Conservation (phyloP, 306 rosid genomes). For the peach (Prunus persica) region Prunus_persica_NCBIv2 NC_034014.1:29613501-29614000, state of each 20-base stretch:
- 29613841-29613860: constrained; percentile 46
- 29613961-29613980: constrained; percentile 26
- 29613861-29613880: constrained; percentile 51
- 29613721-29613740: not conserved
- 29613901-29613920: constrained; percentile 45
- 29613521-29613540: not conserved
- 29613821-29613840: constrained; percentile 43
- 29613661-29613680: not conserved
- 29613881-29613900: constrained; percentile 31
- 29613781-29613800: constrained; percentile 38
- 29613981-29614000: constrained; percentile 30
- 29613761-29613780: constrained; percentile 4
- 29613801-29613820: constrained; percentile 39
- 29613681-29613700: not conserved
- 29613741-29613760: constrained; percentile 18
- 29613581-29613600: not conserved
- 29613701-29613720: not conserved
- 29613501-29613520: not conserved
- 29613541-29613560: not conserved
- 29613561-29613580: not conserved
- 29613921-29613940: constrained; percentile 44
- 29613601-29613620: not conserved
- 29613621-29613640: not conserved
- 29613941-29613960: constrained; percentile 38
- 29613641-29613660: not conserved